These are phyloP conservation scores for Castanea sativa DNA, from an alignment of 306 rosid genomes.

Conservation along the genomic window DNA sequence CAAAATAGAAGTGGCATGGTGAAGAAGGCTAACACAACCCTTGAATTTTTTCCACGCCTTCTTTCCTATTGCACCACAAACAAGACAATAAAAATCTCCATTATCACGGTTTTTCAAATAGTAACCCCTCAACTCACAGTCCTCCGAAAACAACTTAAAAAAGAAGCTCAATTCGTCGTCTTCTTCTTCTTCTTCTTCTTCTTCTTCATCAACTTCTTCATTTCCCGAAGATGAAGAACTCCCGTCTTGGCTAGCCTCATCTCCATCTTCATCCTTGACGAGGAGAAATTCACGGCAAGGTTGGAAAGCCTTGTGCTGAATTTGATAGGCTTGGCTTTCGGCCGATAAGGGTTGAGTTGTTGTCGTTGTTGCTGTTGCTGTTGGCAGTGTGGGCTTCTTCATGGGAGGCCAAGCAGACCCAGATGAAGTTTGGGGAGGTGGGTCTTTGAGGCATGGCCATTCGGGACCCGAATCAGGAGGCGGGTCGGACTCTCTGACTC, in stretches of 20 bases:
- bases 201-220: no score
- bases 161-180: slow-evolving; percentile 43
- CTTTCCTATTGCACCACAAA: slow-evolving; percentile 59
- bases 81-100: slow-evolving; percentile 69
- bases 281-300: slow-evolving; percentile 43
- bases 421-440: slow-evolving; percentile 19
- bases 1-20: slow-evolving; percentile 45
- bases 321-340: slow-evolving; percentile 23
- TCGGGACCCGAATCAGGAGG: slow-evolving; percentile 16
- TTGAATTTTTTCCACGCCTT: slow-evolving; percentile 55
- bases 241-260: slow-evolving; percentile 7
- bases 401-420: slow-evolving; percentile 35
- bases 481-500: slow-evolving; percentile 16
- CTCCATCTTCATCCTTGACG: slow-evolving; percentile 1
- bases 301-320: slow-evolving; percentile 44
- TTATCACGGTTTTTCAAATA: slow-evolving; percentile 44
- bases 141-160: slow-evolving; percentile 45
- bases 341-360: slow-evolving; percentile 16
- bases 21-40: slow-evolving; percentile 53
- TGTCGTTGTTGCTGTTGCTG: no score
- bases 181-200: slow-evolving; percentile 7
- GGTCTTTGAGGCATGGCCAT: slow-evolving; percentile 29
- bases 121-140: slow-evolving; percentile 46
- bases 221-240: neutral
- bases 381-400: slow-evolving; percentile 16